Evolutionary conservation across 306 rosid genomes (phyloP).

Genomic region (Corylus avellana): DNA sequence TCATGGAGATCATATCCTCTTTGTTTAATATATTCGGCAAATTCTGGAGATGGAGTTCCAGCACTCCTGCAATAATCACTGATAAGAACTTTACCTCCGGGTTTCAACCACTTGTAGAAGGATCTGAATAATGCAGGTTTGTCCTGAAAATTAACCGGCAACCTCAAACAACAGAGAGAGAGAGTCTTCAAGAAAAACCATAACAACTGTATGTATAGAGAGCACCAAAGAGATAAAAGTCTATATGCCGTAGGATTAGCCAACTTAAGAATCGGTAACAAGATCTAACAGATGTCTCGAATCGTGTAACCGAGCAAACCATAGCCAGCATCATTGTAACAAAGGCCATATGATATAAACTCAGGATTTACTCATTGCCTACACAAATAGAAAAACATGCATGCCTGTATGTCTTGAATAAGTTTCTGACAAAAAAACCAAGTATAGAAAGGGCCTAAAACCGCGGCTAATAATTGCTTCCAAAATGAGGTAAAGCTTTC

Average conservation of each 20-base stretch:
- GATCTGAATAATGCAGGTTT: conserved; percentile 72
- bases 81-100: conserved; percentile 86
- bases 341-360: not conserved
- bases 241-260: not conserved
- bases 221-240: not conserved
- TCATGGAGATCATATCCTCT: conserved; percentile 83
- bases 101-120: conserved; percentile 88
- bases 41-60: conserved; percentile 64
- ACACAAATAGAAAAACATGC: not conserved
- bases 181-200: conserved; percentile 2
- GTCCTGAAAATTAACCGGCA: conserved; percentile 50
- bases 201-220: not conserved
- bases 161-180: not conserved
- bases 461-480: not conserved
- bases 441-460: not conserved
- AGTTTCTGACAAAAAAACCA: no score
- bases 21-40: conserved; percentile 69
- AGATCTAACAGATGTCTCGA: not conserved
- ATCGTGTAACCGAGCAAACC: not conserved
- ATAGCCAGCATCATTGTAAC: not conserved
- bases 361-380: not conserved
- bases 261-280: not conserved
- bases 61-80: conserved; percentile 81
- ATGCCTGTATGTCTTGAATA: no score
- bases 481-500: conserved; percentile 5